Base-by-base conservation (phyloP, 2,329 filamentous ascomycete species). In the Sporothrix mexicana region DNA sequence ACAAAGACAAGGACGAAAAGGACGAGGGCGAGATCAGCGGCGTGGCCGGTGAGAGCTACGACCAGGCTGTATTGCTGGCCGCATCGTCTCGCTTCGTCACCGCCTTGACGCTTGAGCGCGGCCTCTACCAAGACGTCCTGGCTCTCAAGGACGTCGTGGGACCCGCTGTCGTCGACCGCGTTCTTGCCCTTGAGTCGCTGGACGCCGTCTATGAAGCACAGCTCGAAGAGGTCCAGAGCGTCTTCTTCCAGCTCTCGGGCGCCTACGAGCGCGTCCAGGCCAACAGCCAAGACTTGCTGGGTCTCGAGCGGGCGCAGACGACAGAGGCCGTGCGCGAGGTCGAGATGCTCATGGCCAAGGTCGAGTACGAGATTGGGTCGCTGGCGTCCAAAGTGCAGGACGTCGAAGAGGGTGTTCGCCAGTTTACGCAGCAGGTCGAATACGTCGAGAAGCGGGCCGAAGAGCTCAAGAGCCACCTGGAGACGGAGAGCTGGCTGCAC, bases 301-400 rank as follows among this genome's bases (percentile, higher is more conserved):
- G 86, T 0, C 88, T 91, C 66, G 92, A 97, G 81, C 88, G 91
- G 55, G 85, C 86, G 25, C 86, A 88, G 70, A 84, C 97, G 51
- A 88, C 87, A 3, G 93, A 96, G 78, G 87, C 87, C 17, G 85
- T 94, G 74, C 92, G 92, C 80, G 93, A 96, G 75, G 86, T 98
- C 15, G 94, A 97, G 79, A 88, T 92, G 25, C 84, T 97, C 53
- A 90, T 92, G 2, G 93, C 94, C 23, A 95, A 95, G 81, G 85
- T 98, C 72, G 95, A 98, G 78, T 98, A 98, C 81, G 95, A 98
- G 83, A 91, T 98, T 74, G 89, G 92, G 74, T 90, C 90, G 17
- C 84, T 98, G n/a, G 86, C 90, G 67, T 90, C 91, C 66, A 94
- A 94, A 77, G 91, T 97, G 10, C 88, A 93, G 77, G 95, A 98